Conservation (phyloP, 225 moss, liverwort and hornwort species). For the Anthoceros angustus region DNA sequence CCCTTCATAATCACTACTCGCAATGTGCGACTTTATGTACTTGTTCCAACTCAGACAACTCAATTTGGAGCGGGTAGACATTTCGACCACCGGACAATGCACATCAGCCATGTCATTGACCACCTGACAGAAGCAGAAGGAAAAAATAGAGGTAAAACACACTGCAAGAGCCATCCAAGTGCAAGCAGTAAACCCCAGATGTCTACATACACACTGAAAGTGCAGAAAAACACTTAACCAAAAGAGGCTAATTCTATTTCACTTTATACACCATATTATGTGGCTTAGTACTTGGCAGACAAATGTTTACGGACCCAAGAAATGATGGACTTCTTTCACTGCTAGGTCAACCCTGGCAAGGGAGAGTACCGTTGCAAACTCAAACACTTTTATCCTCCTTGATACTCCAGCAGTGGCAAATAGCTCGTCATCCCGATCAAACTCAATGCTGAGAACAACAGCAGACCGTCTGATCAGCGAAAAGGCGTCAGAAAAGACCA, state of each 20-base stretch:
- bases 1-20: slow-evolving; percentile 98
- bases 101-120: slow-evolving; percentile 93
- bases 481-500: background rate
- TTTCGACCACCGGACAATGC: slow-evolving; percentile 87
- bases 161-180: background rate
- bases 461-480: background rate
- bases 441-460: slow-evolving; percentile 65
- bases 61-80: slow-evolving; percentile 83
- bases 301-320: background rate
- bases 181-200: background rate
- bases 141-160: background rate
- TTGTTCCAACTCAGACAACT: slow-evolving; percentile 98
- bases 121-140: slow-evolving; percentile 32
- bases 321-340: background rate
- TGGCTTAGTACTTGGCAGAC: background rate
- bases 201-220: background rate
- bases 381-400: slow-evolving; percentile 85
- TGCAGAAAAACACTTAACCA: no score
- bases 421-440: slow-evolving; percentile 88
- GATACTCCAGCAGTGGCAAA: slow-evolving; percentile 99
- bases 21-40: slow-evolving; percentile 83
- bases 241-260: no score
- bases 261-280: no score
- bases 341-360: background rate
- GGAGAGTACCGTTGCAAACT: slow-evolving; percentile 63